Conservation (phyloP, 345 rosid species). For the Linum tenue region DNA sequence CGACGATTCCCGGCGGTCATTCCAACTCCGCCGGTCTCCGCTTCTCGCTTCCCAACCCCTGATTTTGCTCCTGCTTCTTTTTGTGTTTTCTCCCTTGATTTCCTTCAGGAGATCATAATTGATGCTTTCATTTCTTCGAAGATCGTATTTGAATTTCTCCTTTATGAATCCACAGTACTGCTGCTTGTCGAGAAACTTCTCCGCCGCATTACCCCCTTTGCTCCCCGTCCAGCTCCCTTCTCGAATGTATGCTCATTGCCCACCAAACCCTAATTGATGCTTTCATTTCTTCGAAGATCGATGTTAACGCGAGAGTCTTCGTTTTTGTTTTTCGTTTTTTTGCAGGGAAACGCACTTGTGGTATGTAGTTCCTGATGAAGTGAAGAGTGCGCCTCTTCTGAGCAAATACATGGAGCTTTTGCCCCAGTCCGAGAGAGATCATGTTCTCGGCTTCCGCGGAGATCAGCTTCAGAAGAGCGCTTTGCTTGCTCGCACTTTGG, state of each 20-base stretch:
- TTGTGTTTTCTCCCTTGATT: background rate
- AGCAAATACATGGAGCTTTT: constrained; percentile 52
- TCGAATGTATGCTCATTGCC: background rate
- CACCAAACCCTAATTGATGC: background rate
- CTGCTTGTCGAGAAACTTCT: constrained; percentile 1
- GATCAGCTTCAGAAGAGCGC: constrained; percentile 67
- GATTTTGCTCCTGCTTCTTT: background rate
- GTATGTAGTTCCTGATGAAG: constrained; percentile 73
- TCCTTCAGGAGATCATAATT: background rate
- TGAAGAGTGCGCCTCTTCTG: constrained; percentile 49
- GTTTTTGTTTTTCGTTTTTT: background rate
- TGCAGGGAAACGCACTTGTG: constrained; percentile 81
- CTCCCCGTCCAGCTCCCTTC: constrained; percentile 8
- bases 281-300: background rate
- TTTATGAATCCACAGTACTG: background rate
- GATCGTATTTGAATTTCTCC: background rate
- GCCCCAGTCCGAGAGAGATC: constrained; percentile 60
- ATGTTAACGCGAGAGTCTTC: background rate
- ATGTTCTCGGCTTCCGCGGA: constrained; percentile 41
- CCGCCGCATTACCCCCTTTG: constrained; percentile 2
- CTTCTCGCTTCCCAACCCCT: background rate
- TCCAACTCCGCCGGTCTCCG: background rate
- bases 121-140: background rate
- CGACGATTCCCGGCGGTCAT: background rate
- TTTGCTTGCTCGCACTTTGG: constrained; percentile 68